Base-by-base conservation (phyloP, 1,284 basidiomycete species). In the Cutaneotrichosporon sp. region DNA sequence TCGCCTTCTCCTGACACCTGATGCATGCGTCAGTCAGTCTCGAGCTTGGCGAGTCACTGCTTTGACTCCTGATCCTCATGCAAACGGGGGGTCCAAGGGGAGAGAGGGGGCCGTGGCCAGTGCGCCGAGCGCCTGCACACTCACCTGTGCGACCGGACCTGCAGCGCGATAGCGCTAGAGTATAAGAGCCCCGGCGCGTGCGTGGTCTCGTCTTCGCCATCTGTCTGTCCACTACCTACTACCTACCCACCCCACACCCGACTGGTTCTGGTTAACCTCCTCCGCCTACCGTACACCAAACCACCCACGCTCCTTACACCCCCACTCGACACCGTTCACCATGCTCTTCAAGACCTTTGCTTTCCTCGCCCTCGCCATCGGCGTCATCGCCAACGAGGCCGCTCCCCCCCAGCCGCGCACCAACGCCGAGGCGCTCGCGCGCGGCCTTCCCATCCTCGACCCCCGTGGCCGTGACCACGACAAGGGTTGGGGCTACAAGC, bases 381-480 rank as follows among this genome's bases (percentile, higher is more conserved):
- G 47, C 47, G 47, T 18, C 25, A 50, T 50, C 8, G 47, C 47
- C 47, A 27, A 50, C 47, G 47, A 27, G 25, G 25, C 47, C 9
- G 16, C 27, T 5, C 3, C 25, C 25, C 47, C 47, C 8, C 27
- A n/a, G 13, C 47, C 47, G 25, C 47, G 47, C 47, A 50, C 25
- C 47, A 50, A 50, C 47, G 47, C 47, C 18, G 47, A 50, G 47
- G 47, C 47, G 16, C 47, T 50, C 27, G 47, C 47, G 24, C 47
- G 47, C 47, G 47, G 47, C 47, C 11, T 50, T 5, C 24, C 25
- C 47, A 5, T 18, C 27, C 24, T 50, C 47, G 16, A 27, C 25
- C 25, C 25, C 25, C 47, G 46, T 3, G 11, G 18, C 47, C 16
- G 25, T 13, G 47, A 27, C 18, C 7, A 18, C 7, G 38, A 18